Conservation (phyloP, 495 filamentous ascomycete genomes). For the Penicillium antarcticum region DNA sequence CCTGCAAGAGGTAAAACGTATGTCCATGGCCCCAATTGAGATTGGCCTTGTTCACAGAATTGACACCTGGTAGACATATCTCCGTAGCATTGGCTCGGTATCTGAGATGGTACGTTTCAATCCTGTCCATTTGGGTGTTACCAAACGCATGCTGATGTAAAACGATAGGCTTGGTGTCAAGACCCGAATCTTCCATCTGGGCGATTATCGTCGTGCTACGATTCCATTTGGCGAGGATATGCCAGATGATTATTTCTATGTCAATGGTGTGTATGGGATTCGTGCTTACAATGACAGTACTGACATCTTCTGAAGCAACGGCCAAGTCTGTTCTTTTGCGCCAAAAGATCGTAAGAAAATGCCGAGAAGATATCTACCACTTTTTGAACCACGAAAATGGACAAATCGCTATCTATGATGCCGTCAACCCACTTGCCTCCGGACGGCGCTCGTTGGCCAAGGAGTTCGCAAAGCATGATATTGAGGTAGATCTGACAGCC, state of each 20-base stretch:
- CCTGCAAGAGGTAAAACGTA: conserved; percentile 97
- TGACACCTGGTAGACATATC: conserved; percentile 62
- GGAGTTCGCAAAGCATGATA: conserved; percentile 94
- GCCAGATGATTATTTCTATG: conserved; percentile 96
- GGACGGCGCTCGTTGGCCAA: conserved; percentile 87
- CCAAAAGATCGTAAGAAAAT: conserved; percentile 96
- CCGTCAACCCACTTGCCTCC: conserved; percentile 85
- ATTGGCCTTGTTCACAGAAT: not conserved
- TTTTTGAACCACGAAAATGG: conserved; percentile 97
- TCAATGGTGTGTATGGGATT: conserved; percentile 59
- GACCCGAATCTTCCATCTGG: conserved; percentile 94
- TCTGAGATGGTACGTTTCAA: conserved; percentile 72
- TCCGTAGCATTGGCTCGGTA: conserved; percentile 94
- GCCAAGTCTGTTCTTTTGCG: conserved; percentile 82
- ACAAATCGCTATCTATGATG: conserved; percentile 98
- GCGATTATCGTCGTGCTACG: conserved; percentile 91
- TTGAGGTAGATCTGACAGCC: conserved; percentile 57
- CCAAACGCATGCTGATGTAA: conserved; percentile 7
- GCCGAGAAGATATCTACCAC: conserved; percentile 92
- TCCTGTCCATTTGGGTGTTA: not conserved
- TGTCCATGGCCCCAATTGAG: conserved; percentile 23
- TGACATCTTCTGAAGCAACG: conserved; percentile 51
- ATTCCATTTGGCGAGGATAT: conserved; percentile 83
- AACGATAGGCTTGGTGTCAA: conserved; percentile 85
- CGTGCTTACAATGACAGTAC: not conserved